Percentiles rank a stretch among this genome's conserved stretches.
Conservation (phyloP, 2,329 filamentous ascomycete genomes). For the Thelonectria discophora region DNA sequence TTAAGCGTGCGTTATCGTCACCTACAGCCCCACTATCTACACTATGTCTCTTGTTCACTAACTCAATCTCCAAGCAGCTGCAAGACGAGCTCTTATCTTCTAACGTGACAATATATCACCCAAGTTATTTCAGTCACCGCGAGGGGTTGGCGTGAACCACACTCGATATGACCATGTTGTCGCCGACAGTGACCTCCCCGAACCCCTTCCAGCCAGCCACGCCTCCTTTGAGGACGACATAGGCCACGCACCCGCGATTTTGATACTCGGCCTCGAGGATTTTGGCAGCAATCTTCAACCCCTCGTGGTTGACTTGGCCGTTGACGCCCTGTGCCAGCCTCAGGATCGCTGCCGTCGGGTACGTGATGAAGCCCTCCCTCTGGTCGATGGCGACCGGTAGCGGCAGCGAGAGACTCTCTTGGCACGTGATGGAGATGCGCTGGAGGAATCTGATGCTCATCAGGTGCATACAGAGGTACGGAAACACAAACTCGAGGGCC, state of each 20-base stretch:
- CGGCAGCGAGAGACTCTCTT: not conserved
- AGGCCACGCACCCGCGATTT: not conserved
- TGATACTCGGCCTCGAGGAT: not conserved
- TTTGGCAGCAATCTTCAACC: not conserved
- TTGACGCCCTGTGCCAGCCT: not conserved
- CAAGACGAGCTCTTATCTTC: too few relatives aligned
- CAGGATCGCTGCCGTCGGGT: not conserved
- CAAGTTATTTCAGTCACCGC: not conserved
- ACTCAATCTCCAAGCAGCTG: too few relatives aligned
- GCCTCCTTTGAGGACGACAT: not conserved
- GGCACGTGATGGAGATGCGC: not conserved
- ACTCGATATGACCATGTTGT: not conserved
- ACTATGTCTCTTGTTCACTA: too few relatives aligned
- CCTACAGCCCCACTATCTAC: too few relatives aligned
- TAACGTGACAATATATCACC: too few relatives aligned
- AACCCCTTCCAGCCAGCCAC: not conserved
- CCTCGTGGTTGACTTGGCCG: not conserved
- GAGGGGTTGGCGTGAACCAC: not conserved
- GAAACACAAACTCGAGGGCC: slow-evolving; percentile 47
- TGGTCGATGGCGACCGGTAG: not conserved
- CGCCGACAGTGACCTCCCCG: not conserved
- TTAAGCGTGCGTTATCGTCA: too few relatives aligned
- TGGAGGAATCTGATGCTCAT: not conserved
- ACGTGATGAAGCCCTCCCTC: not conserved
- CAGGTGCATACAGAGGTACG: not conserved